Evolutionary conservation across 306 rosid genomes (phyloP).

Genomic region (Corylus avellana): DNA sequence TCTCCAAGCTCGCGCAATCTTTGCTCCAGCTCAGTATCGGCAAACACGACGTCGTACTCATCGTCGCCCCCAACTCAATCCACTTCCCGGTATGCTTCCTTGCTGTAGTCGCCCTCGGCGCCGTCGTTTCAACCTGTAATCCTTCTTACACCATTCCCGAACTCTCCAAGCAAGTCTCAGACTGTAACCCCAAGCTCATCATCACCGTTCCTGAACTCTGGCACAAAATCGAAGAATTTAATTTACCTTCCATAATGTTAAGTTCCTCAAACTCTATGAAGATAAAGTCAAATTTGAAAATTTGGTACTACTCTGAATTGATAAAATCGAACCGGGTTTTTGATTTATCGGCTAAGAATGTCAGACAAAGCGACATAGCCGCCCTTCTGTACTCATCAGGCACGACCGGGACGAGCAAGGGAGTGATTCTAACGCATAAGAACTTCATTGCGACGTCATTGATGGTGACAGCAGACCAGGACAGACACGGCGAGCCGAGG

Average conservation of each 20-base stretch:
- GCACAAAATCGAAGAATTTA: constrained; percentile 14
- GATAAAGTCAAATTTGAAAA: not conserved
- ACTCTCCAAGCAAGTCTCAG: constrained; percentile 37
- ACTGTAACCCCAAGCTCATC: constrained; percentile 42
- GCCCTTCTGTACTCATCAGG: constrained; percentile 57
- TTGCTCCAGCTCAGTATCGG: constrained; percentile 22
- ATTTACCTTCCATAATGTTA: constrained; percentile 30
- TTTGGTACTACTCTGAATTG: constrained; percentile 34
- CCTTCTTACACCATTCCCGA: constrained; percentile 32
- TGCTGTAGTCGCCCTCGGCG: constrained; percentile 28
- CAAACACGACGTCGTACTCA: constrained; percentile 37
- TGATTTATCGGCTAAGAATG: constrained; percentile 11
- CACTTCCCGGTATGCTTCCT: constrained; percentile 25
- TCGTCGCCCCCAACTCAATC: constrained; percentile 32
- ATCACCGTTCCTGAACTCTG: constrained; percentile 38
- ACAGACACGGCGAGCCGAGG: constrained; percentile 26
- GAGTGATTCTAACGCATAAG: constrained; percentile 51
- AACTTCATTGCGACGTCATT: constrained; percentile 45
- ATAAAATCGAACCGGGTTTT: constrained; percentile 8
- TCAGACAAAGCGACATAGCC: constrained; percentile 43
- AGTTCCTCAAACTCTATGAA: not conserved
- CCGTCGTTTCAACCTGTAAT: constrained; percentile 36
- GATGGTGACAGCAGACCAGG: constrained; percentile 41
- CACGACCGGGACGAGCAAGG: constrained; percentile 53
- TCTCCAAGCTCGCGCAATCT: constrained; percentile 33